Evolutionary conservation across 2,329 filamentous ascomycete species (phyloP), one percentile per base, ranked within the genome.

Genomic region (Sporothrix brasiliensis): DNA sequence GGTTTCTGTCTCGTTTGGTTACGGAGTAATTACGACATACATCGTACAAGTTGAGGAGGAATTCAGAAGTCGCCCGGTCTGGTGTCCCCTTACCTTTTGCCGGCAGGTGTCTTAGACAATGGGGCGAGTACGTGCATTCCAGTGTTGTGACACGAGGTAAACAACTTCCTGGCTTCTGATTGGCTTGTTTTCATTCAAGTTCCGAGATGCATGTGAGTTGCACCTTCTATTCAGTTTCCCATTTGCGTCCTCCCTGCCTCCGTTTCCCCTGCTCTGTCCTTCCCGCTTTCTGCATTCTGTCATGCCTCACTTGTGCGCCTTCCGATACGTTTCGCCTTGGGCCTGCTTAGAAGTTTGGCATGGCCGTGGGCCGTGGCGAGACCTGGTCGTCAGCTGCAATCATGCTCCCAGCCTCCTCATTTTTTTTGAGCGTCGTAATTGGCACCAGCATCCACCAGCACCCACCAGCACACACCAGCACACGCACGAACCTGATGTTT

Each of bases 101-200:
- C 63, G 27, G 63, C 47, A 41, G 34, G 50, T 67, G 65, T 67
- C 65, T 67, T 11, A 67, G 65, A 67, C 65, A 67, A 34, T 50
- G 65, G 65, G 34, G n/a, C 65, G 65, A 27, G 65, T 30, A 30
- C 27, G 53, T 44, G 50, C 50, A 66, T 66, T 49, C 47, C 34
- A 39, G 14, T 52, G 63, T 10, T 39, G 49, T 19, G 11, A 30
- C 63, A 67, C 9, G 30, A 67, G 58, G 58, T 63, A 63, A 61
- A 63, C 44, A 63, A 39, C 39, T 63, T 34, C 7, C 11, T 27
- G 13, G 58, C 58, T 47, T 63, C 39, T 54, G 50, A 67, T 52
- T 41, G 27, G 50, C 34, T 9, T n/a, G 49, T 41, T 34, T 34
- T 44, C 30, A 19, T 13, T 5, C 24, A n/a, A 16, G 39, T 63